Conservation (phyloP, 306 rosid genomes). For the Urtica urens region DNA sequence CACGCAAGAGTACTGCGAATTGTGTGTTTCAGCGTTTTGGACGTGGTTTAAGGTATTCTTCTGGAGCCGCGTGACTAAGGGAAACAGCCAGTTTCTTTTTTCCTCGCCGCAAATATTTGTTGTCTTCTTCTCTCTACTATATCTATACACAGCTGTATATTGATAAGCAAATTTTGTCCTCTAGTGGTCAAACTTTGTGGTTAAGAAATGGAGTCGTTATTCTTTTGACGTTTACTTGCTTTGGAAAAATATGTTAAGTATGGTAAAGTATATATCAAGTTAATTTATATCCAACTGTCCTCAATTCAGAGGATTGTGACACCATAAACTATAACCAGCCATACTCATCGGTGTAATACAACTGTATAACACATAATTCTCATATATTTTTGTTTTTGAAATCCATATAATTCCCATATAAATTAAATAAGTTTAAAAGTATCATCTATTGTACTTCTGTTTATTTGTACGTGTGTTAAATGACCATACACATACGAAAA, state of each 20-base stretch:
- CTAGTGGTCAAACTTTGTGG: neutral
- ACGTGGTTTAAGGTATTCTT: constrained; percentile 3
- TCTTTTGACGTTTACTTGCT: neutral
- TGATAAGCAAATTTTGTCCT: neutral
- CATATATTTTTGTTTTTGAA: too few species aligned
- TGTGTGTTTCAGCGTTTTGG: neutral
- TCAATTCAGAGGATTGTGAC: too few species aligned
- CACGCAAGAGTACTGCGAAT: neutral
- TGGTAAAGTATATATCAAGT: too few species aligned
- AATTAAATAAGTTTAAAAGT: too few species aligned
- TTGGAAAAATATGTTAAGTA: neutral
- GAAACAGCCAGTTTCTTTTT: neutral
- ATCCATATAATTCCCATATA: too few species aligned
- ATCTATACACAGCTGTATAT: neutral
- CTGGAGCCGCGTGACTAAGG: neutral
- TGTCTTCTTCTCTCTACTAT: neutral
- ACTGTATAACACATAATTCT: too few species aligned
- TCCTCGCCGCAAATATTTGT: neutral
- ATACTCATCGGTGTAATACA: too few species aligned
- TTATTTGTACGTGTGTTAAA: too few species aligned
- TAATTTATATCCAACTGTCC: too few species aligned
- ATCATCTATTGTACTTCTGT: too few species aligned
- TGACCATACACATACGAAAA: too few species aligned
- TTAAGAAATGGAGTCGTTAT: neutral
- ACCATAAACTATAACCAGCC: too few species aligned